These are phyloP conservation scores for Magnusiomyces suaveolens DNA, from an alignment of 1,139 yeast genomes.

Conservation along the genomic window DNA sequence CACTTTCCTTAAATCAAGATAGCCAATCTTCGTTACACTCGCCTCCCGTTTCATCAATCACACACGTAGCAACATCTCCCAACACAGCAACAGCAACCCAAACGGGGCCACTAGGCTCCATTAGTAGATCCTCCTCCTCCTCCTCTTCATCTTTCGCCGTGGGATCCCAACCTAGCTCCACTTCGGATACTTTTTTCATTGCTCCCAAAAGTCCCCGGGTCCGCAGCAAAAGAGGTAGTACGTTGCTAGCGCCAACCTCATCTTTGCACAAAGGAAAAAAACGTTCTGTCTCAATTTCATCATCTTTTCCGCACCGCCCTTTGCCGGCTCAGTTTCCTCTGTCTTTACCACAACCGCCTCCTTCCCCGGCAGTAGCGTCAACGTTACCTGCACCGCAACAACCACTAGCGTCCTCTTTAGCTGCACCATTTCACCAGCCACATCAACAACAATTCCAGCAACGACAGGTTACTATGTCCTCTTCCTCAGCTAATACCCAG, in stretches of 20 bases:
- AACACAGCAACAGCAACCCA: neutral
- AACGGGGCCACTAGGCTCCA: too few species aligned
- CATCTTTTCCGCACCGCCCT: neutral
- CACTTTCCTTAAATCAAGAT: too few species aligned
- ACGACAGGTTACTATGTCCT: too few species aligned
- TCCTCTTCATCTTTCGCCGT: neutral
- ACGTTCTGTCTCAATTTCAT: neutral
- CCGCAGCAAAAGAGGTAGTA: neutral
- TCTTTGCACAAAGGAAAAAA: neutral
- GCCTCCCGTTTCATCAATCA: too few species aligned
- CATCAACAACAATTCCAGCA: too few species aligned
- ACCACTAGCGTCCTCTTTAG: neutral
- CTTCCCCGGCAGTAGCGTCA: neutral
- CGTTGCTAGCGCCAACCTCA: neutral
- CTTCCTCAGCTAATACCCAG: neutral
- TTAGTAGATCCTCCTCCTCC: neutral
- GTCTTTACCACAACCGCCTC: neutral
- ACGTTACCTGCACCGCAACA: neutral
- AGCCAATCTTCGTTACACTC: too few species aligned
- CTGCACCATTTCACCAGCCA: neutral
- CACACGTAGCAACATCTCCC: too few species aligned
- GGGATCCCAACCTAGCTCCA: neutral
- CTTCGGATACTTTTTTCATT: neutral
- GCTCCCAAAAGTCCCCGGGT: neutral
- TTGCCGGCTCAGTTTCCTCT: neutral